Evolutionary conservation across 768 basidiomycete species (phyloP).

Genomic region (Lyophyllum semitale): DNA sequence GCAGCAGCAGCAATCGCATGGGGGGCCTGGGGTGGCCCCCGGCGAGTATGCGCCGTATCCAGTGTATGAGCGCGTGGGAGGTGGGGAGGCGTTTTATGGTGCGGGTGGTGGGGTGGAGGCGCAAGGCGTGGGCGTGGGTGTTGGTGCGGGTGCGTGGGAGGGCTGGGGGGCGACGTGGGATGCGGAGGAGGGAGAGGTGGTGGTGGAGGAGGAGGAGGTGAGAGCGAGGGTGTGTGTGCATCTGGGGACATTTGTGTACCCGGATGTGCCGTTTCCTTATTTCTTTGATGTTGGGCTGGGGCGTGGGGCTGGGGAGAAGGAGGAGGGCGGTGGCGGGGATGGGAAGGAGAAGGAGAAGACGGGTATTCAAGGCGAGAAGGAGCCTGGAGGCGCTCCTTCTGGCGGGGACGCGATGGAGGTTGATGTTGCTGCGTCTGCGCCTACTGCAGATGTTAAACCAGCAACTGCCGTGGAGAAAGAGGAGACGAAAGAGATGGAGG

Average conservation of each 20-base stretch:
- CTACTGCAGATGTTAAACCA: slow-evolving; percentile 4
- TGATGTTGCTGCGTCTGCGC: background rate
- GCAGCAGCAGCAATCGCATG: slow-evolving; percentile 5
- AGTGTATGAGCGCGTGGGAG: background rate
- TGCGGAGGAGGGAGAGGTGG: background rate
- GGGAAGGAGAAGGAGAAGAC: slow-evolving; percentile 10
- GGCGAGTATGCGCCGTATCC: background rate
- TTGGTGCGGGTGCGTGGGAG: slow-evolving; percentile 5
- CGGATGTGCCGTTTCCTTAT: slow-evolving; percentile 61
- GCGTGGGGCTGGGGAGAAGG: background rate
- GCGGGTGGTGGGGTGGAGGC: background rate
- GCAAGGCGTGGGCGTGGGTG: background rate
- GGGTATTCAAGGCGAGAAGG: slow-evolving; percentile 10
- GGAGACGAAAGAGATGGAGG: slow-evolving; percentile 7
- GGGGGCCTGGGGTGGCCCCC: background rate
- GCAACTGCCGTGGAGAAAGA: slow-evolving; percentile 4
- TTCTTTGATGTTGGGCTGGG: slow-evolving; percentile 40
- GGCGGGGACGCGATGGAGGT: background rate
- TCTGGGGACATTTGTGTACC: slow-evolving; percentile 62
- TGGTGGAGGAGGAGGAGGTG: slow-evolving; percentile 24
- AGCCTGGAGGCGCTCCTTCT: slow-evolving; percentile 2
- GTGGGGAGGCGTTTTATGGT: background rate
- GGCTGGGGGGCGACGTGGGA: slow-evolving; percentile 11
- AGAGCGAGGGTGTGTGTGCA: slow-evolving; percentile 34
- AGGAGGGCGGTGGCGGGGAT: slow-evolving; percentile 8